phyloP scores from a whole-genome alignment of 176 grass and related monocot species.

The Eragrostis nindensis region DNA sequence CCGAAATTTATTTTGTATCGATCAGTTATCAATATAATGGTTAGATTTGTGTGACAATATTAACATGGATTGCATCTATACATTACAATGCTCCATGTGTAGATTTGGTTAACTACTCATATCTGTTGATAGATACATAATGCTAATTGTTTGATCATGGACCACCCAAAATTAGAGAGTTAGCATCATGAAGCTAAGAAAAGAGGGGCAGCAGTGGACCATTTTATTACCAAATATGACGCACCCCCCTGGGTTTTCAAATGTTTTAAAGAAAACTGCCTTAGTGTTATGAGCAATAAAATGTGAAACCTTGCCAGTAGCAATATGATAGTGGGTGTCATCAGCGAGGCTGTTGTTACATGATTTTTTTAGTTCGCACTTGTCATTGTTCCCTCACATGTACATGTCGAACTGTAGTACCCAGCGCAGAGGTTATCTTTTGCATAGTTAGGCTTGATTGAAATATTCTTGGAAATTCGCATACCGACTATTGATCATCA shows the following conservation, averaged over 20 bases:
- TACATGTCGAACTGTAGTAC: neutral
- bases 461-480: neutral
- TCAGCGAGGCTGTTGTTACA: neutral
- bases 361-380: neutral
- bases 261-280: neutral
- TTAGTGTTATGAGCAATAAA: neutral
- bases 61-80: neutral
- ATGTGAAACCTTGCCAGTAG: constrained; percentile 18
- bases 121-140: neutral
- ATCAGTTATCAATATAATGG: too few relatives aligned
- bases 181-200: neutral
- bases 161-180: neutral
- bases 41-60: neutral
- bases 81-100: neutral
- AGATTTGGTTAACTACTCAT: neutral
- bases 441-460: constrained; percentile 12
- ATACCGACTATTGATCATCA: neutral
- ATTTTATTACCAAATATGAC: neutral
- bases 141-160: neutral
- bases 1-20: too few relatives aligned
- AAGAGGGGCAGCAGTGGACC: neutral
- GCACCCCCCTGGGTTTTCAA: too few relatives aligned
- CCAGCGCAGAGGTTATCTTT: neutral
- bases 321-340: neutral
- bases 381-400: constrained; percentile 1